Conservation (phyloP, 169 alveolate genomes). For the Plasmodium yoelii region DNA sequence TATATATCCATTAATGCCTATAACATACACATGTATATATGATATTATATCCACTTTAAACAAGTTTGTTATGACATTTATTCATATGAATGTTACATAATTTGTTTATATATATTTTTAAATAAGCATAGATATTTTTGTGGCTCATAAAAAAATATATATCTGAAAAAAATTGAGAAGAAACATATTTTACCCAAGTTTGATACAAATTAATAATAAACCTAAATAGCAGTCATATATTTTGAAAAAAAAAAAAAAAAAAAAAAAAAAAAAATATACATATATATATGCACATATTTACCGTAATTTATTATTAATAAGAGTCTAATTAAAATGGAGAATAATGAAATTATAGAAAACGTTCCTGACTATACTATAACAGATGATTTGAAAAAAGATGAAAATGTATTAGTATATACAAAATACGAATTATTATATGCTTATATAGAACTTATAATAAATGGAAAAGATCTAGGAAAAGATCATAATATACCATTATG, state of each 20-base stretch:
- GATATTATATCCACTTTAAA: not conserved
- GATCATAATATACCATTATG: constrained; percentile 43
- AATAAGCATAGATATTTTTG: not conserved
- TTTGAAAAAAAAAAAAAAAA: not conserved
- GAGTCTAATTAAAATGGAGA: not conserved
- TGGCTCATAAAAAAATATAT: no score
- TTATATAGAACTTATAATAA: constrained; percentile 26
- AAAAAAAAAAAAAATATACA: no score
- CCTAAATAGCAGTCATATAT: no score
- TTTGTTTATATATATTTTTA: not conserved
- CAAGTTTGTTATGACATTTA: not conserved
- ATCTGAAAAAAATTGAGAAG: not conserved
- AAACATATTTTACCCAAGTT: not conserved
- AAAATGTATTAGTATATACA: constrained; percentile 25
- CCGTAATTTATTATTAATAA: not conserved
- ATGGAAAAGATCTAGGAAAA: constrained; percentile 23
- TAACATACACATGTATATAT: not conserved
- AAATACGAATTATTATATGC: constrained; percentile 54
- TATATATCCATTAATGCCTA: not conserved
- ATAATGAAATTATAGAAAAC: not conserved
- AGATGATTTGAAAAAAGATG: constrained; percentile 6
- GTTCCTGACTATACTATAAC: not conserved
- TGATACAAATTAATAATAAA: no score
- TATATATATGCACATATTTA: not conserved
- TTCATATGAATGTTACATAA: no score